Evolutionary conservation across 2,329 filamentous ascomycete genomes (phyloP).

Genomic region (Nemania serpens): DNA sequence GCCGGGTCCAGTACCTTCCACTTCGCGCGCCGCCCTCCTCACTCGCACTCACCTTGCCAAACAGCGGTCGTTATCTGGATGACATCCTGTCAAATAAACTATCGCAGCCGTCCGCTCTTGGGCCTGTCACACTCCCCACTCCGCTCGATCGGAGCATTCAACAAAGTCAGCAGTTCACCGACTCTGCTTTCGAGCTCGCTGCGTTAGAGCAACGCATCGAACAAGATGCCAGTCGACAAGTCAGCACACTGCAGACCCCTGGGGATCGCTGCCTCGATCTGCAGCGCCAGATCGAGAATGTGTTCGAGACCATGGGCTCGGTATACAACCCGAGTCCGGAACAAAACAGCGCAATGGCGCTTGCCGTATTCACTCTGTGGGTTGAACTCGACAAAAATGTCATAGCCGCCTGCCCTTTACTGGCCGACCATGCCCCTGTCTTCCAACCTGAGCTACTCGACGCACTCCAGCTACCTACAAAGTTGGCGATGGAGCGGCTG

Average conservation of each 20-base stretch:
- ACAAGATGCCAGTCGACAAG: background rate
- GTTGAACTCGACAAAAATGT: constrained; percentile 57
- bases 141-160: constrained; percentile 35
- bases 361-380: constrained; percentile 64
- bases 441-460: constrained; percentile 58
- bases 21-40: constrained; percentile 40
- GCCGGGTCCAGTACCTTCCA: constrained; percentile 50
- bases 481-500: constrained; percentile 56
- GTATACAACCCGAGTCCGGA: constrained; percentile 52
- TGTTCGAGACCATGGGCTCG: constrained; percentile 32
- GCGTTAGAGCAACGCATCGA: constrained; percentile 20
- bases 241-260: no score
- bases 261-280: constrained; percentile 34
- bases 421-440: constrained; percentile 56
- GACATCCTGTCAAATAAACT: constrained; percentile 15
- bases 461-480: constrained; percentile 55
- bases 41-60: constrained; percentile 45
- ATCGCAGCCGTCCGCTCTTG: background rate
- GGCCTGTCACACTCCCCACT: constrained; percentile 27
- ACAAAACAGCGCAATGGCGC: constrained; percentile 56
- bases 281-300: constrained; percentile 20
- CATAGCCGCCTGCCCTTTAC: constrained; percentile 48
- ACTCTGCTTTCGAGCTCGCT: constrained; percentile 27
- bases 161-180: constrained; percentile 30
- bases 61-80: constrained; percentile 46